These are phyloP conservation scores for Oryza glumipatula DNA, from an alignment of 176 grass and related monocot genomes.

Conservation along the genomic window DNA sequence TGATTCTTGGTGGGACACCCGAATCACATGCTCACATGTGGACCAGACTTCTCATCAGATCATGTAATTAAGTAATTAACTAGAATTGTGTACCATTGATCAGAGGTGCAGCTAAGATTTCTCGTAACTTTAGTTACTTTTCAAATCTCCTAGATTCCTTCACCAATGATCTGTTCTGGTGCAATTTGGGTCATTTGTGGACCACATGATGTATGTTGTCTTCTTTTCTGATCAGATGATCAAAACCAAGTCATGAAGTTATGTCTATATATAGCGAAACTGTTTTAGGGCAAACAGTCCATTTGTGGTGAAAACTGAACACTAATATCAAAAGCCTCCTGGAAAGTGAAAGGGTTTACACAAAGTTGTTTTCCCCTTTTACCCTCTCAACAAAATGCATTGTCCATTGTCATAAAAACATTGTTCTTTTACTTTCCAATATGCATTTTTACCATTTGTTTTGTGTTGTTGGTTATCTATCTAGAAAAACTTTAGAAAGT, in stretches of 20 bases:
- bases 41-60: conserved; percentile 47
- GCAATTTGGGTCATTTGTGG: background rate
- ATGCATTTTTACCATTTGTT: background rate
- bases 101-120: conserved; percentile 16
- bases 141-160: background rate
- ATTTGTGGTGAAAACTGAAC: background rate
- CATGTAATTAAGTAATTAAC: background rate
- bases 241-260: background rate
- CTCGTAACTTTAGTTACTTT: background rate
- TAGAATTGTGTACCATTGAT: background rate
- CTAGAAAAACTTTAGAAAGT: background rate
- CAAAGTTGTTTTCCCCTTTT: background rate
- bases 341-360: background rate
- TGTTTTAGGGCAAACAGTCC: background rate
- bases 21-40: conserved; percentile 42
- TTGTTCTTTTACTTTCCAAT: background rate
- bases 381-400: background rate
- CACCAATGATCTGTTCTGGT: background rate
- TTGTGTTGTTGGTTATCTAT: background rate
- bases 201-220: background rate
- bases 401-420: background rate
- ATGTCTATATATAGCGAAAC: background rate
- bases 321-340: background rate
- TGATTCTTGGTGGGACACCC: conserved; percentile 44
- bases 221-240: background rate